phyloP scores from a whole-genome alignment of 2,329 filamentous ascomycete species.

The Monosporascus ibericus region DNA sequence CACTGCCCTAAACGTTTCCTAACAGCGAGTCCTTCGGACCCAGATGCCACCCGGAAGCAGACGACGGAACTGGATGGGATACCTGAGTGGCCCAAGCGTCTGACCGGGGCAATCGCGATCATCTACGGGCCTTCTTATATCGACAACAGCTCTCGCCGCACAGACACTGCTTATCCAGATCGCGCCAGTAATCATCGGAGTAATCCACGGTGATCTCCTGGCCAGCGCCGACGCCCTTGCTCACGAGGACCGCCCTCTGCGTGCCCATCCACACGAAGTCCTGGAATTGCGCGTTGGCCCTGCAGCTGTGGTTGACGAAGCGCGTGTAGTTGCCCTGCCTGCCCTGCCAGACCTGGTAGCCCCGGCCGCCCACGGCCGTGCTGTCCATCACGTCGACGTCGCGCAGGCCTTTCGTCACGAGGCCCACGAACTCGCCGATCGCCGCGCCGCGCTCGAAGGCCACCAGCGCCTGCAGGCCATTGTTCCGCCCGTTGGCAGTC shows the following conservation, averaged over 20 bases:
- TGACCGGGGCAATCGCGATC: no score
- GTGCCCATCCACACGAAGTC: slow-evolving; percentile 50
- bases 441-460: slow-evolving; percentile 45
- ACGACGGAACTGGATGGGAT: no score
- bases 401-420: slow-evolving; percentile 45
- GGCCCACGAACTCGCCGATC: slow-evolving; percentile 50
- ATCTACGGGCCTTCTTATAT: slow-evolving; percentile 20
- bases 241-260: slow-evolving; percentile 49
- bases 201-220: slow-evolving; percentile 54
- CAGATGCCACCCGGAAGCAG: no score
- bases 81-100: no score
- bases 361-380: slow-evolving; percentile 24
- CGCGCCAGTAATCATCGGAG: slow-evolving; percentile 50
- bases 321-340: slow-evolving; percentile 50
- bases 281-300: slow-evolving; percentile 51
- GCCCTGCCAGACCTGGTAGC: slow-evolving; percentile 54
- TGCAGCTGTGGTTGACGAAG: slow-evolving; percentile 55
- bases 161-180: slow-evolving; percentile 47
- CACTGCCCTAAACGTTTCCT: slow-evolving; percentile 6
- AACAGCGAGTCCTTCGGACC: no score
- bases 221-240: slow-evolving; percentile 46
- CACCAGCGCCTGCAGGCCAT: slow-evolving; percentile 41
- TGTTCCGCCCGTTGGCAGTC: slow-evolving; percentile 47
- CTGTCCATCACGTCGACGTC: slow-evolving; percentile 50
- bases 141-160: slow-evolving; percentile 48